Conservation (phyloP, 495 filamentous ascomycete genomes). For the Penicillium alfredii region DNA sequence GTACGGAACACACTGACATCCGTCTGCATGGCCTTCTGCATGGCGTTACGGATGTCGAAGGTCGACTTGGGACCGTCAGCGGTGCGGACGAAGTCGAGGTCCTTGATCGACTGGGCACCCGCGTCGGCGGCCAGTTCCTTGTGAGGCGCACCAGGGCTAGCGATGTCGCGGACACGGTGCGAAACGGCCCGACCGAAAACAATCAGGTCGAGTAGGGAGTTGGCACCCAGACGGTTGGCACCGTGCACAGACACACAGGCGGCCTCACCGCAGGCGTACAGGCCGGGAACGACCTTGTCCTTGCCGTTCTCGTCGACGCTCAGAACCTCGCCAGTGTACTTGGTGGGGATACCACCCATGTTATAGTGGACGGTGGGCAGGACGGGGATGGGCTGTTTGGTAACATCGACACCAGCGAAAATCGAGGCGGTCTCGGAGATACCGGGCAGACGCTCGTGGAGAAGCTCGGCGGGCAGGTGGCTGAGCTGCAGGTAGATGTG, state of each 20-base stretch:
- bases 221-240: constrained; percentile 94
- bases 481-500: constrained; percentile 96
- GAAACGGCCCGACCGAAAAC: constrained; percentile 96
- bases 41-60: constrained; percentile 77
- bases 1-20: constrained; percentile 97
- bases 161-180: constrained; percentile 88
- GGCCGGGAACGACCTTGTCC: constrained; percentile 89
- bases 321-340: constrained; percentile 92
- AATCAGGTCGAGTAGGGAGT: constrained; percentile 94
- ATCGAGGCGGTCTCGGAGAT: constrained; percentile 97
- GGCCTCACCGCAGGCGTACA: constrained; percentile 95
- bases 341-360: constrained; percentile 98
- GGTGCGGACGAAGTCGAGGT: constrained; percentile 79
- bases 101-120: constrained; percentile 76
- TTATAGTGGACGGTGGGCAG: constrained; percentile 98
- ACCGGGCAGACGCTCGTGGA: constrained; percentile 94
- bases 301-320: constrained; percentile 75
- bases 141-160: constrained; percentile 70
- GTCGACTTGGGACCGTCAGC: constrained; percentile 80
- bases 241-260: constrained; percentile 97
- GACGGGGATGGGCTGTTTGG: constrained; percentile 94
- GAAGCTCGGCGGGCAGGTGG: constrained; percentile 82
- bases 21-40: constrained; percentile 98
- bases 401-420: constrained; percentile 93
- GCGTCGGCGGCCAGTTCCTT: constrained; percentile 73